Base-by-base conservation (phyloP, 352 stramenopile species). In the Globisporangium acanthophoron region DNA sequence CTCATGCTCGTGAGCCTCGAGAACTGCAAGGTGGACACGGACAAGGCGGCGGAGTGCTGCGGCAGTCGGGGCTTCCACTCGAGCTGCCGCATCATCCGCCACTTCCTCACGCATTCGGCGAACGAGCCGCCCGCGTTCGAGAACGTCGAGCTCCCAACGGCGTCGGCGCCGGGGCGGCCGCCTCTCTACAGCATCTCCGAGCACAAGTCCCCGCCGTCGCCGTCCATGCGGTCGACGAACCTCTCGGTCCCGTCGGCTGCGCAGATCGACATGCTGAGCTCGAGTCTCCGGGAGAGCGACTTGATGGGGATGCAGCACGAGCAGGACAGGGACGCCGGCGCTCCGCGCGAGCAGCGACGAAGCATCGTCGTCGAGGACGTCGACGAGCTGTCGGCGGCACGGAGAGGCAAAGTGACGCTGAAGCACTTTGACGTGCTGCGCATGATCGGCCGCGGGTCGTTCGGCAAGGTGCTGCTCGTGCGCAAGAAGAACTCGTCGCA, bases 371-470 rank as follows among this genome's bases (percentile, higher is more conserved):
- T 91, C 16, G 68, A 91, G 54, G 75, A 91, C 67, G 73, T 87
- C 5, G 81, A 89, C 35, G 74, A 85, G 46, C 56, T 76, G 41
- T 70, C 84, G 21, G 58, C 35, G 24, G 13, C 49, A 31, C 56
- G 55, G 48, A 71, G 59, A 50, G 50, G 54, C 35, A 90, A 91
- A 67, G 71, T 94, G 21, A 90, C 84, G 16, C 71, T 96, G n/a
- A 76, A 86, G 59, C 76, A 95, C 56, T 97, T 97, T 63, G 83
- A 96, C 54, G 73, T 96, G 58, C 55, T 96, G 43, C 81, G 88
- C n/a, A 91, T 97, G 71, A 88, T 98, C 39, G 93, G 93, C 49
- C 91, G 93, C 56, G 93, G 93, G 3, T 93, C 78, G 20, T 98
- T 98, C 46, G 93, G 93, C 43, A 97, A 97, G 77, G 94, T 97